Percentiles rank a stretch among this genome's conserved stretches.
Conservation (phyloP, 1,284 basidiomycete genomes). For the Neonothopanus nambi region DNA sequence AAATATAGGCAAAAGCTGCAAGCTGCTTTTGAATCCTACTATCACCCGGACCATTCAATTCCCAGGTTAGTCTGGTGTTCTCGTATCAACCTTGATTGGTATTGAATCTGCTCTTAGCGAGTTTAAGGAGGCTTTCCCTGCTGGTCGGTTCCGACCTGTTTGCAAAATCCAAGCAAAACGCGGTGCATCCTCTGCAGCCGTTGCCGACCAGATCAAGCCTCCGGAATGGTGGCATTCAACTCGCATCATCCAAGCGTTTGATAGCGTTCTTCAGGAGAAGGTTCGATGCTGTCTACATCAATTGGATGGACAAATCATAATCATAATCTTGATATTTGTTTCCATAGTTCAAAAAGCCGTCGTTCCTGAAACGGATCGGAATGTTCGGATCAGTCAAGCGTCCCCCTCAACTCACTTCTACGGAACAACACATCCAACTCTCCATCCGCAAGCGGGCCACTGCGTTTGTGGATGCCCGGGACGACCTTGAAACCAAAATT, state of each 20-base stretch:
- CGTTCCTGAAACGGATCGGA: conserved; percentile 83
- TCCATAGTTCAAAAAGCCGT: conserved; percentile 81
- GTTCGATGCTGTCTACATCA: conserved; percentile 38
- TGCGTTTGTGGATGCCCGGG: conserved; percentile 90
- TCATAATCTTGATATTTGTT: conserved; percentile 19
- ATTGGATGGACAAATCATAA: conserved; percentile 19
- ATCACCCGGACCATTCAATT: conserved; percentile 80
- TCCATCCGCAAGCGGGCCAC: conserved; percentile 88
- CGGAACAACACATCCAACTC: conserved; percentile 81
- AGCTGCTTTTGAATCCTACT: conserved; percentile 79
- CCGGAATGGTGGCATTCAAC: conserved; percentile 94
- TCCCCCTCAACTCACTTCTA: conserved; percentile 71
- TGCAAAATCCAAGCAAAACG: conserved; percentile 85
- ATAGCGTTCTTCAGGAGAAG: conserved; percentile 84
- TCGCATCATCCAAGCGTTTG: conserved; percentile 86
- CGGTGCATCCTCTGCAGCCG: conserved; percentile 74
- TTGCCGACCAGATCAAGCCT: conserved; percentile 82
- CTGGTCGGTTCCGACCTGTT: conserved; percentile 80
- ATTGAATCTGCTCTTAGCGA: conserved; percentile 51
- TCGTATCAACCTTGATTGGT: conserved; percentile 2
- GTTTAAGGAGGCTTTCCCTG: conserved; percentile 94
- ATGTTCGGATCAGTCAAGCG: conserved; percentile 72
- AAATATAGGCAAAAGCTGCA: conserved; percentile 79
- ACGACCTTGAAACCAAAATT: conserved; percentile 89
- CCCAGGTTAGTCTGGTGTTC: conserved; percentile 57